phyloP scores from a whole-genome alignment of 495 filamentous ascomycete species.

The Xylaria grammica region DNA sequence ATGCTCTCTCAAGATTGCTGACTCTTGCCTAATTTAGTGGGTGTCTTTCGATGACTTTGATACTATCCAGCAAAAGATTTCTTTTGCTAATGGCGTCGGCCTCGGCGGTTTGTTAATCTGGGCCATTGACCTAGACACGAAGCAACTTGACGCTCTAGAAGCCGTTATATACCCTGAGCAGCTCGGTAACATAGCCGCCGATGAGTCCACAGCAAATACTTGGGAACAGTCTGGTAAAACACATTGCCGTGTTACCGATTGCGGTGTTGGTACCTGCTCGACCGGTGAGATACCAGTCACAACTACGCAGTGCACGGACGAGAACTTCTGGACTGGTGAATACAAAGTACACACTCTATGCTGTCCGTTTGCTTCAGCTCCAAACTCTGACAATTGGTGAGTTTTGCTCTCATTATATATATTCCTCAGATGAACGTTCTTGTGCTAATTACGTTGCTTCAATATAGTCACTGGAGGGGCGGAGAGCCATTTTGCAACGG shows the following conservation, averaged over 20 bases:
- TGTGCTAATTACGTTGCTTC: no score
- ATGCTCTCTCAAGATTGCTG: not conserved
- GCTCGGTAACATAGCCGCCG: not conserved
- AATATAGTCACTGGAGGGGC: not conserved
- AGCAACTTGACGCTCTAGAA: conserved; percentile 18
- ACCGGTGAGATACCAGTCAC: not conserved
- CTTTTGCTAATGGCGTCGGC: conserved; percentile 43
- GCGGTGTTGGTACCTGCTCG: conserved; percentile 21
- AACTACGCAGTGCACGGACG: not conserved
- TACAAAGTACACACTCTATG: not conserved
- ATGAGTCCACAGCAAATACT: not conserved
- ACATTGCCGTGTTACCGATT: conserved; percentile 21
- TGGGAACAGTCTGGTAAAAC: not conserved
- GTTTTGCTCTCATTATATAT: no score
- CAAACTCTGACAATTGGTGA: not conserved
- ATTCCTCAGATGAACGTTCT: no score
- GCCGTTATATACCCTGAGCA: conserved; percentile 10
- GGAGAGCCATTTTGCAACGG: not conserved
- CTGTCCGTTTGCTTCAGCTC: not conserved
- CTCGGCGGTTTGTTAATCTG: conserved; percentile 43
- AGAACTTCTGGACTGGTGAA: conserved; percentile 15
- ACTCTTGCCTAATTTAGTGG: not conserved
- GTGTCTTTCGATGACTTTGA: conserved; percentile 38
- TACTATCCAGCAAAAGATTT: conserved; percentile 48
- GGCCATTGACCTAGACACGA: conserved; percentile 39